Evolutionary conservation across 2,329 filamentous ascomycete genomes (phyloP), one percentile per base, ranked within the genome.

Genomic region (Xylariaceae sp.): DNA sequence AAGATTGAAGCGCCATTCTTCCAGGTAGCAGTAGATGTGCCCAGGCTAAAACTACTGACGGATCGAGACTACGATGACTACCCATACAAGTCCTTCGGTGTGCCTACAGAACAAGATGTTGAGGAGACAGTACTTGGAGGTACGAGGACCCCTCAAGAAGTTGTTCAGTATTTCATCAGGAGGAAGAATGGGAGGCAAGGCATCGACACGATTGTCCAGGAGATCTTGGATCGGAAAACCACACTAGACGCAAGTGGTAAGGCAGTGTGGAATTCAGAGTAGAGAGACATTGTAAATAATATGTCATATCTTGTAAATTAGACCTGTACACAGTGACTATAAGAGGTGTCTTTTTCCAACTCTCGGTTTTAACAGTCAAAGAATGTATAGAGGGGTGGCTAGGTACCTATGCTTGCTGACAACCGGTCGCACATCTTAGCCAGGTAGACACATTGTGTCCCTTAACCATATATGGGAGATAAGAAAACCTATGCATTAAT

Each of bases 101-200:
- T 97, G 58, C 95, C 94, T 4, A 82, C 79, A 2, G 93, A 98
- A 76, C 65, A 67, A 34, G 82, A 90, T 48, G 77, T 90, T 12
- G 70, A 77, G 69, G 54, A 67, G 8, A 50, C 82, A 36, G 76
- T 87, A 16, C 65, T 63, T 19, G 64, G 71, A 23, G 77, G 73
- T 53, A 65, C 56, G 21, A 73, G 72, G 68, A 79, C 76, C n/a
- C 75, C 78, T 6, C 75, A 81, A 59, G 79, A 90, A 72, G 82
- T 93, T 57, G 74, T 89, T 29, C 77, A 82, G 17, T 79, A 86
- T 64, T 84, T 96, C 37, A 73, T 91, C 33, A 76, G 79, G 43
- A 79, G 74, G 65, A 83, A 80, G 68, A 79, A 81, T 19, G 80
- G 83, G 53, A 89, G 91, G 73, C 86, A 90, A 67, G 90, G 90